Base-by-base conservation (phyloP, 179 eudicot species). In the Corrigiola litoralis region DNA sequence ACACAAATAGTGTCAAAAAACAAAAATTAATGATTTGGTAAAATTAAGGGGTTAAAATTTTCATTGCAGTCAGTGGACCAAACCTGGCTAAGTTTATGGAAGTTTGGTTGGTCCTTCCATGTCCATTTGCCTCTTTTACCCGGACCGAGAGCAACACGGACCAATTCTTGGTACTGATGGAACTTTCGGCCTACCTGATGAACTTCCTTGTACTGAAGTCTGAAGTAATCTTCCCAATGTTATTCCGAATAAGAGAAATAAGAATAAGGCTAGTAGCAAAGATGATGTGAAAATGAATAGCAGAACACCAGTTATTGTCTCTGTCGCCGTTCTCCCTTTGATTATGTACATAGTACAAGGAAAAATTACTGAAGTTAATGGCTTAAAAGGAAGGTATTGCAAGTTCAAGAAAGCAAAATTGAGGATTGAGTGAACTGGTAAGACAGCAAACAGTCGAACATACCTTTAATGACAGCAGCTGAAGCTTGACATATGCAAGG, bases 71-170 rank as follows among this genome's bases (percentile, higher is more conserved):
- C n/a, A n/a, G n/a, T n/a, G 98, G 96, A 10, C 96, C 98, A 7
- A 82, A 71, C 60, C 70, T 87, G 40, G 85, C 71, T 32, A 85
- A 64, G 66, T 65, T 57, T 17, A 49, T 46, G 2, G 89, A n/a
- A 82, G 63, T 75, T 69, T 12, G 75, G 60, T 52, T 73, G 69
- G 60, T 79, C 79, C 59, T 81, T 85, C 98, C 98, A 92, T 14
- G 90, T 80, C 98, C 98, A 92, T 52, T 92, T 97, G 64, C 97
- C 98, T 75, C 86, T 71, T 77, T 92, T 92, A n/a, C 98, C 98
- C 1, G 98, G 98, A 21, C 98, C 95, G 2, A 92, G 74, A 8
- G 90, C 87, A 23, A 79, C 92, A 4, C 95, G 87, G 31, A 92
- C 42, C 5, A 92, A 62, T 46, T 81, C 89, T 69, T 83, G 88